Evolutionary conservation across 2,329 filamentous ascomycete genomes (phyloP), one percentile per base, ranked within the genome.

Genomic region (Moelleriella libera): DNA sequence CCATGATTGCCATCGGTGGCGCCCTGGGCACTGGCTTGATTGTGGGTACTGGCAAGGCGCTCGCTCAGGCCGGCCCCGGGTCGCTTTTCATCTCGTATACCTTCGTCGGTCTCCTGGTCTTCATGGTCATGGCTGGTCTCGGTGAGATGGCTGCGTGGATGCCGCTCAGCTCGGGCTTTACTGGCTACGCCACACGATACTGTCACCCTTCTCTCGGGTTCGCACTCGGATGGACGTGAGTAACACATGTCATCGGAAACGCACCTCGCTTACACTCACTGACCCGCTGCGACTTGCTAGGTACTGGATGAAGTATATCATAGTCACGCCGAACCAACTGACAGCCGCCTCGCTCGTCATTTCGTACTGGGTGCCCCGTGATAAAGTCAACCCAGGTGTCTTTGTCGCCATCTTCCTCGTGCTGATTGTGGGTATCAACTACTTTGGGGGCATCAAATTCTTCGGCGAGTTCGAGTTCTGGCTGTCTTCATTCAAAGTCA

Each of bases 91-190:
- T 88, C 60, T 80, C 80, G 8, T 88, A 87, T 65, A 71, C 76
- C 39, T 62, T 83, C 51, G 75, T 86, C 53, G 83, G 83, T 53
- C 65, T 82, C 44, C 65, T 92, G 50, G 86, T 90, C 54, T 92
- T 81, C 63, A 68, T 88, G 41, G 85, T 92, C 55, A 88, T 92
- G 84, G 81, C 80, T 49, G 82, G 78, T 48, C 76, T 92, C 4
- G 86, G 85, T 52, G 85, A 90, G 64, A 92, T 92, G 84, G 84
- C 85, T 7, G 77, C 85, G 46, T 92, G 84, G 83, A 64, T 92
- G 34, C 86, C 86, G 45, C 72, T 88, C 57, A 76, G 79, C 47
- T 79, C 83, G 60, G 86, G 86, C 55, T 94, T 92, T 64, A 85
- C 85, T 51, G 84, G 84, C 57, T 92, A 89, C 59, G 85, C 86